Conservation (phyloP, 2,329 filamentous ascomycete genomes). For the Cryphonectria naterciae region DNA sequence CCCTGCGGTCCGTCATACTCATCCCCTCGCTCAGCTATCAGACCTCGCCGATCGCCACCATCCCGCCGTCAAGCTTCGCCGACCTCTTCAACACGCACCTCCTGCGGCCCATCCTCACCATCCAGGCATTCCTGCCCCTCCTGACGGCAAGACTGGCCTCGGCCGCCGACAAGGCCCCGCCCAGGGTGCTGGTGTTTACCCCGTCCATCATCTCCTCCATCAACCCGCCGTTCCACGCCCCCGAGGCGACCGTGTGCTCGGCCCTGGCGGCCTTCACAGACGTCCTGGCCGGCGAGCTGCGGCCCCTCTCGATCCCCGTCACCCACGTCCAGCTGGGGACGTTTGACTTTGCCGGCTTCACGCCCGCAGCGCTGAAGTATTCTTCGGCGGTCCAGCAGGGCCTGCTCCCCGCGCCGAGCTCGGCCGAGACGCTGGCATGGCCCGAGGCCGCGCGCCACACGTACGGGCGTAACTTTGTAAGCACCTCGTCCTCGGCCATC, state of each 20-base stretch:
- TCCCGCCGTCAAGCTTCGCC: slow-evolving; percentile 81
- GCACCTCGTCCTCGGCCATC: slow-evolving; percentile 58
- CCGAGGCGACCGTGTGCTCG: slow-evolving; percentile 83
- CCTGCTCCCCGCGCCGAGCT: slow-evolving; percentile 50
- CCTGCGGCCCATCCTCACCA: slow-evolving; percentile 83
- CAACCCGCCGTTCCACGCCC: slow-evolving; percentile 78
- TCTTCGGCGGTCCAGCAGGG: slow-evolving; percentile 39
- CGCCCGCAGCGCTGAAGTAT: slow-evolving; percentile 43
- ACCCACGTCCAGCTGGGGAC: slow-evolving; percentile 89
- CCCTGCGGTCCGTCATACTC: slow-evolving; percentile 78
- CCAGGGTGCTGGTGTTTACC: slow-evolving; percentile 76
- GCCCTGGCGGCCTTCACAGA: slow-evolving; percentile 86
- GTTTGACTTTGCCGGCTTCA: slow-evolving; percentile 77
- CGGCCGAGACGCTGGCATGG: slow-evolving; percentile 65
- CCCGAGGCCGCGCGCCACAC: slow-evolving; percentile 61
- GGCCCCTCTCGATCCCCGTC: slow-evolving; percentile 75
- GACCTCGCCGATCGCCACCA: slow-evolving; percentile 81
- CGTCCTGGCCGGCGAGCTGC: slow-evolving; percentile 78
- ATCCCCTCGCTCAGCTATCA: slow-evolving; percentile 83
- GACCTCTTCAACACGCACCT: slow-evolving; percentile 93
- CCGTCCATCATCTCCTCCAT: slow-evolving; percentile 81
- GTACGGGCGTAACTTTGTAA: slow-evolving; percentile 67
- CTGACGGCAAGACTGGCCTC: slow-evolving; percentile 65
- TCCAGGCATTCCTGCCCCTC: slow-evolving; percentile 86
- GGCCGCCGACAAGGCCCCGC: slow-evolving; percentile 55